Evolutionary conservation across 208 protist species (phyloP).

Genomic region (Strigomonas culicis): DNA sequence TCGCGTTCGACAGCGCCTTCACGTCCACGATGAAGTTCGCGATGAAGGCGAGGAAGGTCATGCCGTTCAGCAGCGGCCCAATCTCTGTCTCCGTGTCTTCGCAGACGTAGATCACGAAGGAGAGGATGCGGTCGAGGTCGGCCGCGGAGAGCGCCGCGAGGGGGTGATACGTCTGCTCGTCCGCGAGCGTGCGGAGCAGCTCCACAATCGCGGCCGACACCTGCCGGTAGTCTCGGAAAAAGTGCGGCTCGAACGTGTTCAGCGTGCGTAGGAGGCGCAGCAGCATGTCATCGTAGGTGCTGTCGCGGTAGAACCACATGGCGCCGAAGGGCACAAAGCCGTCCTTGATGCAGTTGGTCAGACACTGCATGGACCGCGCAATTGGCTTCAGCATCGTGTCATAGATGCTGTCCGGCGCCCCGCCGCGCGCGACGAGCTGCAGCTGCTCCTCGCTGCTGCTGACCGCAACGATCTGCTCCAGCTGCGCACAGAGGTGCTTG

Average conservation of each 20-base stretch:
- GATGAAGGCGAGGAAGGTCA: slow-evolving; percentile 79
- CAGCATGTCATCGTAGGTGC: slow-evolving; percentile 74
- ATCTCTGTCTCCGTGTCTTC: slow-evolving; percentile 64
- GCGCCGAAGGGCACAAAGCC: slow-evolving; percentile 77
- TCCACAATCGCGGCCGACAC: slow-evolving; percentile 47
- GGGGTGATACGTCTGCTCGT: slow-evolving; percentile 67
- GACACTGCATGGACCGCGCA: slow-evolving; percentile 53
- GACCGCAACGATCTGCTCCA: slow-evolving; percentile 60
- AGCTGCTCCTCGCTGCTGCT: slow-evolving; percentile 61
- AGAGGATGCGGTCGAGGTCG: slow-evolving; percentile 57
- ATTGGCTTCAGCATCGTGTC: slow-evolving; percentile 80
- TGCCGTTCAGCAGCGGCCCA: slow-evolving; percentile 44
- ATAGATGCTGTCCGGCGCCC: slow-evolving; percentile 32
- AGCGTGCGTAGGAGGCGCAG: slow-evolving; percentile 66
- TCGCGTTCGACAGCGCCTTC: slow-evolving; percentile 39
- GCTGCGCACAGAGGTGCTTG: slow-evolving; percentile 54
- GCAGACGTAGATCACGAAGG: slow-evolving; percentile 50
- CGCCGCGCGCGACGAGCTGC: slow-evolving; percentile 22
- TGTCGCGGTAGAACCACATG: slow-evolving; percentile 82
- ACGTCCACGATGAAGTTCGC: slow-evolving; percentile 65
- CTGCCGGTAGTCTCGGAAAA: slow-evolving; percentile 74
- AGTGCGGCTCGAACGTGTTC: slow-evolving; percentile 38
- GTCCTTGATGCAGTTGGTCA: slow-evolving; percentile 55
- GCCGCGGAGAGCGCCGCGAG: slow-evolving; percentile 48
- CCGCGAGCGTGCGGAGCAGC: slow-evolving; percentile 57